Conservation (phyloP, 2,329 filamentous ascomycete genomes). For the Nemania diffusa region DNA sequence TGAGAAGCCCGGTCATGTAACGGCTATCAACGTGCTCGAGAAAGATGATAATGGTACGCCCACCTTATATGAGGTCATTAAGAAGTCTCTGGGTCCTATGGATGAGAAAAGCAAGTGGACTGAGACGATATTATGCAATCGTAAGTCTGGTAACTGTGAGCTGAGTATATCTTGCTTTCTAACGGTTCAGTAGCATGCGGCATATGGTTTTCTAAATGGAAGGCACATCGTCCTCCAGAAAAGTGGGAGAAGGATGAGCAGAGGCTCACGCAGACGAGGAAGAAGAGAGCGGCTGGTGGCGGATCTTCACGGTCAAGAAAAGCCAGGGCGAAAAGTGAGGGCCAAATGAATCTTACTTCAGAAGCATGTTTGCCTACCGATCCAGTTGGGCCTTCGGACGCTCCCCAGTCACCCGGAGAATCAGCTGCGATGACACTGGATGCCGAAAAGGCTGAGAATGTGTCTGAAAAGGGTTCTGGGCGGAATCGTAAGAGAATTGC, state of each 20-base stretch:
- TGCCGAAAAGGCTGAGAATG: constrained; percentile 48
- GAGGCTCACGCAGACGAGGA: constrained; percentile 62
- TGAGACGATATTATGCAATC: constrained; percentile 87
- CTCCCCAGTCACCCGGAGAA: constrained; percentile 46
- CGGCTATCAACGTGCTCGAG: constrained; percentile 76
- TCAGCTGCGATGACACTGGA: constrained; percentile 27
- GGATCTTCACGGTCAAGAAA: constrained; percentile 59
- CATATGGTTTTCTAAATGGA: constrained; percentile 92
- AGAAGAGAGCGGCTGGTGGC: constrained; percentile 58
- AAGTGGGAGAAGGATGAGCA: constrained; percentile 78
- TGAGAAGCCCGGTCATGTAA: constrained; percentile 76
- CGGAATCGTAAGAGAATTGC: constrained; percentile 33
- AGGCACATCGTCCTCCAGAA: constrained; percentile 81
- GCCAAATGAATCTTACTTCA: constrained; percentile 59
- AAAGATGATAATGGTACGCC: constrained; percentile 71
- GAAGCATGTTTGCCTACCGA: constrained; percentile 67
- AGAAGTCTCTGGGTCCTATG: constrained; percentile 72
- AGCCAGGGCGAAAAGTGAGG: constrained; percentile 60
- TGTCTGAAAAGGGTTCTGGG: constrained; percentile 46
- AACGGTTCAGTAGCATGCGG: constrained; percentile 74
- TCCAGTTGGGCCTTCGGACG: constrained; percentile 60
- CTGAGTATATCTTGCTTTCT: constrained; percentile 9
- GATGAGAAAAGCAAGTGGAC: constrained; percentile 76
- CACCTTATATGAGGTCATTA: constrained; percentile 77
- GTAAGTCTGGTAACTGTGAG: constrained; percentile 58